Evolutionary conservation across 805 yeast species (phyloP), one percentile per base, ranked within the genome.

Genomic region (Pichia pseudocactophila): DNA sequence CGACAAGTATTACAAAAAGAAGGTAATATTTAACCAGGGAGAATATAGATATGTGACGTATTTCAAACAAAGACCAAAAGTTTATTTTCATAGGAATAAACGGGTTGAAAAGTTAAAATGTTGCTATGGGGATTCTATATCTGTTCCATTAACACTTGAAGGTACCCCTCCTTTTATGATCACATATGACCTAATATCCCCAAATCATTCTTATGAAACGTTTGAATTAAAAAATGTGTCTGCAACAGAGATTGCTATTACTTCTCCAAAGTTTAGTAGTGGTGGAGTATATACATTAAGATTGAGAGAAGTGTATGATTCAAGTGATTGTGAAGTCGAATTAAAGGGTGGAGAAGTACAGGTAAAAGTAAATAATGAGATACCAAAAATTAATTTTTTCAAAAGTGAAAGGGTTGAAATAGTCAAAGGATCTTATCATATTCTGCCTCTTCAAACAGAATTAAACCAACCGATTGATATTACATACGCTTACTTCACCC

Each of bases 111-210:
- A 45, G 17, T 7, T 52, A 5, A 39, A 46, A 37, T 49, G 60
- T 15, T 64, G 69, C 45, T 53, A 61, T 45, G 64, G 62, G 6
- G 55, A 49, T 3, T 45, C 46, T 7, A 66, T 65, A 2, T 54
- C 67, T 2, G 61, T 83, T 4, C 79, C 81, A 0, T 69, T 90
- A 4, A 56, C 59, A 9, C 71, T 92, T 18, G 77, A 74, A 38
- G 99, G 99, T 12, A 78, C 79, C 49, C 74, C 82, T 0, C 97
- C 97, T 4, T 86, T 82, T 51, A 65, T 73, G 2, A 67, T 92
- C 41, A 69, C 67, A 18, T 89, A 88, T 60, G 83, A 78, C 41
- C 64, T 90, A 18, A 59, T 82, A 16, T 81, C 80, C 41, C 71
- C 79, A 2, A 69, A 70, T 46, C 69, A 71, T 47, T 65, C 76